Conservation (phyloP, 2,329 filamentous ascomycete species). For the Hypoxylon sp. region DNA sequence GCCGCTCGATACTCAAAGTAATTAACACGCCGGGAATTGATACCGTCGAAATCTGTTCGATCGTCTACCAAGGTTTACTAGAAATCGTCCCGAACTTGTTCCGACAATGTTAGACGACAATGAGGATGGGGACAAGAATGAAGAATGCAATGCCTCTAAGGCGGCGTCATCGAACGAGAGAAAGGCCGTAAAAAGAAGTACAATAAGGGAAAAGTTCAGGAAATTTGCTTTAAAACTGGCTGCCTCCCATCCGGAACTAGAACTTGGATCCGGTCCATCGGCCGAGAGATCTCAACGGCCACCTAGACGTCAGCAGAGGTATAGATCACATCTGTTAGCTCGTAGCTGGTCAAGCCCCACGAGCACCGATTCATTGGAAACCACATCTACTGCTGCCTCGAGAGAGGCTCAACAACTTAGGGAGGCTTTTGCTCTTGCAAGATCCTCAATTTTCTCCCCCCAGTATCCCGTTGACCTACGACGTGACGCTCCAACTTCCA, state of each 20-base stretch:
- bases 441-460: not conserved
- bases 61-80: not conserved
- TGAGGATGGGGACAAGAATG: not conserved
- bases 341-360: not conserved
- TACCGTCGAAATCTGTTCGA: conserved; percentile 5
- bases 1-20: not conserved
- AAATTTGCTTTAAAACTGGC: not conserved
- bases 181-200: not conserved
- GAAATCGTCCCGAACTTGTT: conserved; percentile 6
- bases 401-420: not conserved
- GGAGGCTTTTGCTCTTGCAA: not conserved
- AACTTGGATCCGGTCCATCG: not conserved
- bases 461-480: not conserved
- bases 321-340: not conserved
- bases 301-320: not conserved
- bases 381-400: not conserved
- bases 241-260: not conserved
- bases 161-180: not conserved
- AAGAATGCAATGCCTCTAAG: not conserved
- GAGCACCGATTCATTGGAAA: not conserved
- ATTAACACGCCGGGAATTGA: not conserved
- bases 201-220: conserved; percentile 1
- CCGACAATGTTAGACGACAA: conserved; percentile 7
- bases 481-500: not conserved
- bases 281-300: not conserved